Evolutionary conservation across 1,284 basidiomycete genomes (phyloP), one percentile per base, ranked within the genome.

Genomic region (Irpex sp.): DNA sequence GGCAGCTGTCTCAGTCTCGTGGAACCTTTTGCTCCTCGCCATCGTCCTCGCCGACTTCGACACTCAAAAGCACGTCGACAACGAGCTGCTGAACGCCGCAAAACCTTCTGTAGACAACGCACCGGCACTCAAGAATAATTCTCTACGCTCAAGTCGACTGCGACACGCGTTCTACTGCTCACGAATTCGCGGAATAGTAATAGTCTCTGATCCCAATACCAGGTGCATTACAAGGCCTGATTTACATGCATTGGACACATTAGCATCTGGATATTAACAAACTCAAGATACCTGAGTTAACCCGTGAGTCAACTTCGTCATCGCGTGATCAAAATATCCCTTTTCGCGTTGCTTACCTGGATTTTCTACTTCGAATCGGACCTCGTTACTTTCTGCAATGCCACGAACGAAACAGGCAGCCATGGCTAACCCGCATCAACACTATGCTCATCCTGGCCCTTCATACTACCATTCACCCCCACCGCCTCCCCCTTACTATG

Each of bases 351-450:
- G 48, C 63, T 62, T 40, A 58, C 60, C 36, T 55, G 62, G 13
- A n/a, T 4, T 47, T n/a, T 47, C 55, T 58, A 11, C 49, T 34
- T 57, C 4, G 13, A 31, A 21, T 9, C 26, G 49, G n/a, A 17
- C 26, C n/a, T 38, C 58, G 21, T 52, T n/a, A 17, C 37, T 7
- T 7, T 21, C 1, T 36, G 26, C 8, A 52, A 34, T 21, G 34
- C 36, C 34, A 34, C 48, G 31, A 6, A 37, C 56, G 47, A 26
- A n/a, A 54, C 21, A 59, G 40, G 49, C 57, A 26, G 57, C 13
- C 55, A 77, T 77, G 75, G 70, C 76, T 38, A 74, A 72, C 59
- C 73, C 74, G 36, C 74, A 76, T 62, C 71, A 73, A 44, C 71
- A 71, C 2, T 77, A 76, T 61, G 64, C 74, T 7, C 72, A 73